Base-by-base conservation (phyloP, 176 grass and related monocot species). In the Pontederia paniculata region DNA sequence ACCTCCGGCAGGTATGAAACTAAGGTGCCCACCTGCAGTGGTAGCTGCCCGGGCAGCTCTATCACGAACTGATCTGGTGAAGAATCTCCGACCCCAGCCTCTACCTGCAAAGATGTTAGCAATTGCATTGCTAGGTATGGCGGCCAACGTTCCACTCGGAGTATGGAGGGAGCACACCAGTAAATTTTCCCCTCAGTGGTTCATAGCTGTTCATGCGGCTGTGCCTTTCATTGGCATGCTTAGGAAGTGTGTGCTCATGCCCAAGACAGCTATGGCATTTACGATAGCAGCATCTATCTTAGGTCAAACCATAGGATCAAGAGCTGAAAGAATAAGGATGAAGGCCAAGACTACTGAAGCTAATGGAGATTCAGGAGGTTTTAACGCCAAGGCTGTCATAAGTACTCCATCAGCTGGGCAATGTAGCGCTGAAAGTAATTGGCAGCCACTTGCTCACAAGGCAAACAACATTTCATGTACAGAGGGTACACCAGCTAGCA, bases 201-300 rank as follows among this genome's bases (percentile, higher is more conserved):
- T 88, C 68, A 73, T 69, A 14, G 80, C 83, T 7, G 75, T 94
- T 23, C 88, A 94, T 70, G 83, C 80, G 0, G 80, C 88, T 1
- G 83, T 94, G 21, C 88, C 88, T 23, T 94, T 94, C 65, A 81
- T 94, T 61, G 83, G 70, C 23, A 94, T 94, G 74, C 80, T 94
- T 17, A 88, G 88, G 71, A 94, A 94, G 45, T 94, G 80, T n/a
- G 81, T 94, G 60, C 59, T 88, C 47, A 88, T 94, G 83, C 83
- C 88, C 0, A 94, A 88, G 80, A 18, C 71, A 23, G 83, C 83
- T 41, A 88, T 94, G 88, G 77, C 71, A 54, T 82, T 88, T 66
- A 94, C 84, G 9, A 78, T 88, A 70, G 88, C 77, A 13, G 83
- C 88, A 44, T 88, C 83, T 1, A 76, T 88, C 65, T 50, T 94